Percentiles rank a stretch among this genome's conserved stretches.
These are phyloP conservation scores for Lachnellula subtilissima DNA, from an alignment of 2,329 filamentous ascomycete species.

Conservation along the genomic window DNA sequence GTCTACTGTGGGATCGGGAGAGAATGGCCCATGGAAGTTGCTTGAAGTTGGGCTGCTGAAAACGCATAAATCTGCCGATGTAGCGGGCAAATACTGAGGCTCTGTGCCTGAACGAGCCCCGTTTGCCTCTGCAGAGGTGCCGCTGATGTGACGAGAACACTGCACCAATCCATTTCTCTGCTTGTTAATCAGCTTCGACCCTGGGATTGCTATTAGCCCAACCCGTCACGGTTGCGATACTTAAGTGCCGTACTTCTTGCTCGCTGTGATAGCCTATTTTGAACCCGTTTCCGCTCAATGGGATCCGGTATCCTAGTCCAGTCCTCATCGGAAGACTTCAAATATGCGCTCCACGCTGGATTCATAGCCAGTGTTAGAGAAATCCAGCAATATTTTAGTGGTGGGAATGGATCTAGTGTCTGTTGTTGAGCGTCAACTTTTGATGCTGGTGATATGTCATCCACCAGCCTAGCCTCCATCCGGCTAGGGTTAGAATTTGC, in stretches of 20 bases:
- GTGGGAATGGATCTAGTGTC: no score
- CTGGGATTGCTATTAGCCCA: constrained; percentile 5
- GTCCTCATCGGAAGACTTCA: constrained; percentile 27
- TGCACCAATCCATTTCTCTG: constrained; percentile 1
- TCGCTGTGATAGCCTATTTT: constrained; percentile 28
- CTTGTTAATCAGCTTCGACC: constrained; percentile 9
- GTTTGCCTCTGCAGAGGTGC: neutral
- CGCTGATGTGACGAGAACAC: constrained; percentile 1
- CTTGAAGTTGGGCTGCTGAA: neutral
- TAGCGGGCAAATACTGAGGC: constrained; percentile 3
- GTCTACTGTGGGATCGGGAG: constrained; percentile 10
- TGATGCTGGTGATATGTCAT: no score
- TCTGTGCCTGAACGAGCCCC: neutral
- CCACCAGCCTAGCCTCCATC: no score
- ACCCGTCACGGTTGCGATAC: neutral
- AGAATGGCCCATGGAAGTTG: neutral
- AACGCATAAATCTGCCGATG: constrained; percentile 2
- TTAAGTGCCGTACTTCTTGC: constrained; percentile 16
- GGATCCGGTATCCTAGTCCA: constrained; percentile 32
- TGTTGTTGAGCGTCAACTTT: no score
- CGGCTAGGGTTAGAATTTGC: no score
- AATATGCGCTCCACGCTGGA: constrained; percentile 16
- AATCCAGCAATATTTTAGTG: no score
- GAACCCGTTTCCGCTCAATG: constrained; percentile 23
- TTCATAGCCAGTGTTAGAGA: constrained; percentile 3